Conservation (phyloP, 1,284 basidiomycete species). For the Ustilago bromivora region DNA sequence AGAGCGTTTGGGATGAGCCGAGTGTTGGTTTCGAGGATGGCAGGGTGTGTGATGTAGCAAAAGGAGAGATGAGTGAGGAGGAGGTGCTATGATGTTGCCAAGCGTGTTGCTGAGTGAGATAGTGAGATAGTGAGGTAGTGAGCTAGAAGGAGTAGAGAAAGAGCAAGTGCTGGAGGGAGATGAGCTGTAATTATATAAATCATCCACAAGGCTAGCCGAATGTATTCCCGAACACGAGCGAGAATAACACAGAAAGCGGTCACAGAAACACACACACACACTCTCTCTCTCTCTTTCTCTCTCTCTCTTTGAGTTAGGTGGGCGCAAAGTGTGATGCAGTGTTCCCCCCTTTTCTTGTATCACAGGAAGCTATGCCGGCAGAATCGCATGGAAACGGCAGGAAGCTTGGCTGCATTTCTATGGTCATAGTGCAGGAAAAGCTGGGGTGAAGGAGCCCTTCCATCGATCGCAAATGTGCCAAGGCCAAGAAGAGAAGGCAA, state of each 20-base stretch:
- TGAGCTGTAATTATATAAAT: slow-evolving; percentile 5
- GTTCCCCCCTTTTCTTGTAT: no score
- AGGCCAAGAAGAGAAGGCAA: no score
- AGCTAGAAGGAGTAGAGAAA: neutral
- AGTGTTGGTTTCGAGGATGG: neutral
- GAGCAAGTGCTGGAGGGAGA: neutral
- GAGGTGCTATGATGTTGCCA: neutral
- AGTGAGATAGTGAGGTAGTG: neutral
- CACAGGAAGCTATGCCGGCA: neutral
- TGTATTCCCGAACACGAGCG: neutral
- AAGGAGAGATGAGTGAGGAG: slow-evolving; percentile 20
- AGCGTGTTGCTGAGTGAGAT: neutral
- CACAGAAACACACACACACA: no score
- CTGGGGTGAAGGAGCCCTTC: slow-evolving; percentile 6
- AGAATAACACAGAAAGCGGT: neutral
- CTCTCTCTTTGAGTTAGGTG: neutral
- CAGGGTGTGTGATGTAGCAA: neutral
- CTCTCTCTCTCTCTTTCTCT: neutral
- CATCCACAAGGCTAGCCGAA: slow-evolving; percentile 3
- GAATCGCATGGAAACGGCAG: neutral
- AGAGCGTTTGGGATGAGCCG: neutral
- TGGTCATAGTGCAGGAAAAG: neutral
- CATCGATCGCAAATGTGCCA: neutral
- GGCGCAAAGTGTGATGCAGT: no score
- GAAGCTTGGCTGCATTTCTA: neutral